These are phyloP conservation scores for Musa troglodytarum DNA, from an alignment of 176 grass and related monocot genomes.

Conservation along the genomic window DNA sequence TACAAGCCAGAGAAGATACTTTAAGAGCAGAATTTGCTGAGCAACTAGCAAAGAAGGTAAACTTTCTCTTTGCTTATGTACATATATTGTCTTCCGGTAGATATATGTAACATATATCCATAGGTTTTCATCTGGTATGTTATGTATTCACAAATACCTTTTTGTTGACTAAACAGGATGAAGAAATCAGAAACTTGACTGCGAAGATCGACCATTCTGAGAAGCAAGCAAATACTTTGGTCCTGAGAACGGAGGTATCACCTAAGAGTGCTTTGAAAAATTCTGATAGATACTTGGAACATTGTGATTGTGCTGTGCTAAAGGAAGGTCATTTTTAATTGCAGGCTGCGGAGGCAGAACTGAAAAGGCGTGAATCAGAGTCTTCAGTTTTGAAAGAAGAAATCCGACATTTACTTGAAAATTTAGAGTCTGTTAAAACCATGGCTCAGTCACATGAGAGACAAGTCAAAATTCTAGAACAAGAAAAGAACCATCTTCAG, in stretches of 20 bases:
- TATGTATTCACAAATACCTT: neutral
- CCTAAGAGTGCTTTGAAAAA: neutral
- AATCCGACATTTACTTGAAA: conserved; percentile 55
- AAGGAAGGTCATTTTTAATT: neutral
- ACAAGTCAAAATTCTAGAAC: conserved; percentile 61
- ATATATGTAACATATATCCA: too few relatives aligned
- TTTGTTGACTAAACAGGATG: conserved; percentile 48
- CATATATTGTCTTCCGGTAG: neutral
- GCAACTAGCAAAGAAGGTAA: conserved; percentile 76
- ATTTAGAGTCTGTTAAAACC: conserved; percentile 54
- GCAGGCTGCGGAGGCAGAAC: conserved; percentile 68
- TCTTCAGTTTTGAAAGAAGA: conserved; percentile 66
- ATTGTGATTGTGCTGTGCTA: neutral
- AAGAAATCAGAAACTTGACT: conserved; percentile 63
- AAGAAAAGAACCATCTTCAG: conserved; percentile 89
- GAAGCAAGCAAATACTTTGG: conserved; percentile 58
- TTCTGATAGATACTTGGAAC: neutral
- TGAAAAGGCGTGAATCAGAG: conserved; percentile 56
- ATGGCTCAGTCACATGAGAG: conserved; percentile 61
- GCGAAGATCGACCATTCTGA: conserved; percentile 69
- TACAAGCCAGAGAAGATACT: conserved; percentile 83
- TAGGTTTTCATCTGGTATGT: too few relatives aligned
- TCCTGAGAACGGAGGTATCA: conserved; percentile 61
- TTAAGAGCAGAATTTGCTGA: conserved; percentile 69
- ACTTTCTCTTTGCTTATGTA: conserved; percentile 10